Percentiles rank a stretch among this genome's conserved stretches.
phyloP scores from a whole-genome alignment of 805 yeast species.

The Starmerella scarabaei region DNA sequence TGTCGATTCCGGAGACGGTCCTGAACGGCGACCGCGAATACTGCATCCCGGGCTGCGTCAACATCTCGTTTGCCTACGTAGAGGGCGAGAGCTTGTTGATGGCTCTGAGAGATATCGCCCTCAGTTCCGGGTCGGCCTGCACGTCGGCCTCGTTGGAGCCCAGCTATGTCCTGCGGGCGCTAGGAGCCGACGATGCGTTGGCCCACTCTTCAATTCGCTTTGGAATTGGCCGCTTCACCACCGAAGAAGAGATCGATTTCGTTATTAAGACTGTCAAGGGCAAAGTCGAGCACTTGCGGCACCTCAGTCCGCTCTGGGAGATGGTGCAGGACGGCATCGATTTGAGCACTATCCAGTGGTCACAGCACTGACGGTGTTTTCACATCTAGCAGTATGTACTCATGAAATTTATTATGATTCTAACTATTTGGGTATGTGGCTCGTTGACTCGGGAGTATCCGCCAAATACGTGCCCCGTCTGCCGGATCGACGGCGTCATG shows the following conservation, averaged over 20 bases:
- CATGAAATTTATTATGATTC: too few relatives aligned
- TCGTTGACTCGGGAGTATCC: too few relatives aligned
- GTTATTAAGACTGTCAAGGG: constrained; percentile 78
- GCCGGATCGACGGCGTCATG: too few relatives aligned
- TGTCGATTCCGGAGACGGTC: constrained; percentile 76
- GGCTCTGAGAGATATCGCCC: constrained; percentile 95
- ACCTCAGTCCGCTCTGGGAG: constrained; percentile 93
- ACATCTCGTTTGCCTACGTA: constrained; percentile 89
- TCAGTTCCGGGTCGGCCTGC: constrained; percentile 95
- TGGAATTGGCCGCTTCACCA: constrained; percentile 94
- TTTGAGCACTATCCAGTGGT: constrained; percentile 88
- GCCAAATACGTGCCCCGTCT: too few relatives aligned
- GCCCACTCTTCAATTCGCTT: constrained; percentile 98
- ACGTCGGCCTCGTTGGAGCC: constrained; percentile 98
- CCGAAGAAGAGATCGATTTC: constrained; percentile 90
- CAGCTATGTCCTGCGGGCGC: constrained; percentile 87
- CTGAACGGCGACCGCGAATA: constrained; percentile 69
- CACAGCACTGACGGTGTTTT: constrained; percentile 55
- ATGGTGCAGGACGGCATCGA: constrained; percentile 99
- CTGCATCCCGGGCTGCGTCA: constrained; percentile 88
- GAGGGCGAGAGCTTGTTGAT: constrained; percentile 95
- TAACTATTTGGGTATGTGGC: too few relatives aligned
- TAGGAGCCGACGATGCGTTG: constrained; percentile 95
- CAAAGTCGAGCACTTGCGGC: constrained; percentile 82
- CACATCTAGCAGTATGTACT: too few relatives aligned